Conservation (phyloP, 805 yeast genomes). For the Ogataea naganishii region DNA sequence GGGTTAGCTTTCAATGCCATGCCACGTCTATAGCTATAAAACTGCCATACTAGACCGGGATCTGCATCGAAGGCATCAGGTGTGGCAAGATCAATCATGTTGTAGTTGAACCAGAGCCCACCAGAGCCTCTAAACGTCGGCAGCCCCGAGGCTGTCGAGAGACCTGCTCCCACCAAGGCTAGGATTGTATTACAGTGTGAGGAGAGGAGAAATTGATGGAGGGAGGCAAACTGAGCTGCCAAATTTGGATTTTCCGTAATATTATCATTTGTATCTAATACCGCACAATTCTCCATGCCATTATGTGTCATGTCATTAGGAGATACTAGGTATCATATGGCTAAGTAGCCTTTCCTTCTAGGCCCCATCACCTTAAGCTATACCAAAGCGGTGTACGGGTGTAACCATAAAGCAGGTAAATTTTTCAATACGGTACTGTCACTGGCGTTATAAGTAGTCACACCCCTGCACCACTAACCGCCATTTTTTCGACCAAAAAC, state of each 20-base stretch:
- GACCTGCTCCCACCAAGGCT: constrained; percentile 76
- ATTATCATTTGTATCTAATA: neutral
- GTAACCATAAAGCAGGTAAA: too few relatives aligned
- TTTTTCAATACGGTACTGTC: too few relatives aligned
- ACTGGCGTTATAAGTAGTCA: too few relatives aligned
- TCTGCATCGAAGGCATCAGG: constrained; percentile 83
- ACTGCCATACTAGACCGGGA: constrained; percentile 88
- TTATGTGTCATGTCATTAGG: too few relatives aligned
- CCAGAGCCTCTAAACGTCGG: constrained; percentile 65
- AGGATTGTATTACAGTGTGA: constrained; percentile 38
- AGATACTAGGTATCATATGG: too few relatives aligned
- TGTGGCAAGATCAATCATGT: constrained; percentile 79
- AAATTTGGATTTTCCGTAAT: neutral
- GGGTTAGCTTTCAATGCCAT: constrained; percentile 62
- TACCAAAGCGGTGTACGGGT: too few relatives aligned
- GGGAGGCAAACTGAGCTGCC: constrained; percentile 16
- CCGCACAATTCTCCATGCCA: constrained; percentile 1
- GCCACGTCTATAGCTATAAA: constrained; percentile 61
- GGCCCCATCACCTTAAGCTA: too few relatives aligned
- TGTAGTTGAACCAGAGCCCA: constrained; percentile 71
- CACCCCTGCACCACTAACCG: too few relatives aligned
- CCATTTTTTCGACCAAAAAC: too few relatives aligned
- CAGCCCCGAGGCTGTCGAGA: constrained; percentile 70
- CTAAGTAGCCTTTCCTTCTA: too few relatives aligned
- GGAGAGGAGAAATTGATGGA: constrained; percentile 33